Base-by-base conservation (phyloP, 2,329 filamentous ascomycete genomes). In the Colletotrichum spinosum region DNA sequence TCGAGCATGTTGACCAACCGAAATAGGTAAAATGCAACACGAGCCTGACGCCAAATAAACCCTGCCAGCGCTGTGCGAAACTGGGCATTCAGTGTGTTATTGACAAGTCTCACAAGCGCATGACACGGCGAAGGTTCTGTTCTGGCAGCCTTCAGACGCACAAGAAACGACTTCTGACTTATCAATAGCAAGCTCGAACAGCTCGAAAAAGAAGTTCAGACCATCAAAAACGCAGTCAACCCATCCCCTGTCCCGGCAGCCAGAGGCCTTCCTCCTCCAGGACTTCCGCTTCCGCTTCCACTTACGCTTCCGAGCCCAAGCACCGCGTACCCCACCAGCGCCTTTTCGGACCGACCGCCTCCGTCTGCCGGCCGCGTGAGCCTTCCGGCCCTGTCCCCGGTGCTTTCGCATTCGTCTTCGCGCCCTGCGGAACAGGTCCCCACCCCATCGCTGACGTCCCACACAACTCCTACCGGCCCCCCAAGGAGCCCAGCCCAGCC, bases 141-240 rank as follows among this genome's bases (percentile, higher is more conserved):
- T 45, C 41, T 52, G 25, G 1, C 52, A 45, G 42, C 33, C 7
- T 51, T 15, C 17, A n/a, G 59, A 25, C 25, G 25, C 4, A 25
- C 25, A 25, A 25, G 25, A 25, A 25, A 25, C 4, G 25, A 25
- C 25, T 25, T 25, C 25, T 25, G 25, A 25, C 25, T 25, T 25
- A 25, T 25, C 25, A 25, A 25, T 25, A 86, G 85, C 69, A 87
- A 87, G 71, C 76, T 87, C 3, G 85, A 87, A 68, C 81, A 66
- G 33, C 61, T 70, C 2, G 69, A 70, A 39, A 69, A 68, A 46
- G 69, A 70, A 10, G 60, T 70, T 34, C 67, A 69, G 39, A 69
- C 69, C 12, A 60, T 70, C 17, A 41, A 65, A 45, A 63, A 59
- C 48, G 48, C 80, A 49, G 84, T 87, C 46, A 73, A 77, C 12